Percentiles rank a stretch among this genome's conserved stretches.
Conservation (phyloP, 164 flowering plant genomes). For the Akebia trifoliata region DNA sequence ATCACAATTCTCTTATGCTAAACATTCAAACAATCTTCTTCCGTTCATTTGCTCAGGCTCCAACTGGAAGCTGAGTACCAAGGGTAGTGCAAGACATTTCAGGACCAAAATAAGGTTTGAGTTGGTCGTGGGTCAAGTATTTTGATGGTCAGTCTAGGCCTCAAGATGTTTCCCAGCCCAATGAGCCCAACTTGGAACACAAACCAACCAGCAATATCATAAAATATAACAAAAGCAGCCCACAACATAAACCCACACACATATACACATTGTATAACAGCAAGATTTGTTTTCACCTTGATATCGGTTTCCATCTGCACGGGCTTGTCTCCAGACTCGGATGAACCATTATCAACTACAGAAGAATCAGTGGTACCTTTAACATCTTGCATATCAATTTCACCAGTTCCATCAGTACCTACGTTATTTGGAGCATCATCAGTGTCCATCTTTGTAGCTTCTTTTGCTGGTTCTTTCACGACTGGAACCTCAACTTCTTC, state of each 20-base stretch:
- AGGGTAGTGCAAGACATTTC: no score
- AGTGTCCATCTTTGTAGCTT: conserved; percentile 64
- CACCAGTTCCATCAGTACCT: conserved; percentile 35
- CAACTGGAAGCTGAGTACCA: no score
- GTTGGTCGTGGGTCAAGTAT: no score
- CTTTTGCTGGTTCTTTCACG: conserved; percentile 48
- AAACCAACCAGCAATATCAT: no score
- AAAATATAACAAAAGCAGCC: not conserved
- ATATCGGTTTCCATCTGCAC: conserved; percentile 79
- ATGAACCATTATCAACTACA: conserved; percentile 58
- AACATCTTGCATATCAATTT: conserved; percentile 71
- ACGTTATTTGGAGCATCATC: conserved; percentile 43
- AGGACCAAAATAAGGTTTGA: no score
- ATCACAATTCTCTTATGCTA: no score
- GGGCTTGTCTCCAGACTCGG: conserved; percentile 63
- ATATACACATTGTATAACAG: not conserved
- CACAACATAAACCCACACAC: not conserved
- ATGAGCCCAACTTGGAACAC: no score
- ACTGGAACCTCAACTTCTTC: conserved; percentile 78
- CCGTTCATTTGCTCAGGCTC: no score
- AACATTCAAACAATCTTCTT: no score
- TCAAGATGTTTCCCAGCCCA: no score
- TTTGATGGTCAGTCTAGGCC: no score
- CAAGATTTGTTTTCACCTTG: conserved; percentile 35
- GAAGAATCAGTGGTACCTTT: conserved; percentile 37